Base-by-base conservation (phyloP, 1,284 basidiomycete species). In the Leccinum subrobustum region DNA sequence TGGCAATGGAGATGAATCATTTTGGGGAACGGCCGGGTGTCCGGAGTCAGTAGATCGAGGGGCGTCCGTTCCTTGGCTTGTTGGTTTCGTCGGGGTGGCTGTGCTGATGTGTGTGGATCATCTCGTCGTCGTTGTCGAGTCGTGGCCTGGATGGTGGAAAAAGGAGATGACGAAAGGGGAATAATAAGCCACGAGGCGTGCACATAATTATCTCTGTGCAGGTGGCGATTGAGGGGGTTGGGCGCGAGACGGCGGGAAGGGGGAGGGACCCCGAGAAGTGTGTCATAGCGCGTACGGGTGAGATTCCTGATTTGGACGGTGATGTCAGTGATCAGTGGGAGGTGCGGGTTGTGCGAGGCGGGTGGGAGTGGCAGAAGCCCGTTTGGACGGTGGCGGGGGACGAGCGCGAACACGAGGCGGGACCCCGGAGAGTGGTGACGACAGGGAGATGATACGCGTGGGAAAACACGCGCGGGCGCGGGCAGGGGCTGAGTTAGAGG, bases 351-450 rank as follows among this genome's bases (percentile, higher is more conserved):
- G 42, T 44, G 42, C 18, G 42, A 44, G 42, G 42, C 42, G 42
- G 39, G 39, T 42, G 39, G 39, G 39, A 42, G 37, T 39, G 37
- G 37, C 37, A 56, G 58, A 57, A 23, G 57, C 29, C 58, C 64
- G 58, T 51, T 54, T 56, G 63, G 58, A 58, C 56, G 65, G 63
- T 53, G 61, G 64, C 66, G 66, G 59, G 50, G 52, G 51, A 57
- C 56, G 65, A 68, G 70, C 70, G 70, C 71, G 68, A 70, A 73
- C 69, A 70, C 72, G 69, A 70, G 69, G 69, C 72, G 62, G 44
- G 69, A 72, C 69, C 70, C 71, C 69, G 50, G 27, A 5, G 0
- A 29, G 16, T 2, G 39, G n/a, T 69, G 65, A 63, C 67, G 65
- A 61, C 62, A 67, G 52, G n/a, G 63, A 25, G 50, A 51, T 20